A percentile compares a stretch with the other conserved stretches of the same genome.
phyloP scores from a whole-genome alignment of 495 filamentous ascomycete species.

The Chlorociboria aeruginascens region DNA sequence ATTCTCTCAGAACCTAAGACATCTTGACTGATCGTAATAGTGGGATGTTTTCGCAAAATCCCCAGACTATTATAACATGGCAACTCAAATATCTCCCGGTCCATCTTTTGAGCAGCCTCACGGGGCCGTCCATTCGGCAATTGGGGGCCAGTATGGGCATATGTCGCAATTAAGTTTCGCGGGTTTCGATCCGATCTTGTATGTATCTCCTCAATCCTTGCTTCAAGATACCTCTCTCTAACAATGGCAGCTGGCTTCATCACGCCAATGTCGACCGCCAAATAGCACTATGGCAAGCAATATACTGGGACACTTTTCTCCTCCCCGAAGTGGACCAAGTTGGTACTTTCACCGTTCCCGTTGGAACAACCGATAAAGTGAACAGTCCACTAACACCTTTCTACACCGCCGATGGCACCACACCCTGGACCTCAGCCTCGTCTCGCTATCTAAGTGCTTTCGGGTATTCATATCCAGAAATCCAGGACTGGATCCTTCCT shows the following conservation, averaged over 20 bases:
- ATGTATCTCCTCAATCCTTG: slow-evolving; percentile 20
- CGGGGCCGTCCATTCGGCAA: slow-evolving; percentile 28
- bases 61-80: slow-evolving; percentile 8
- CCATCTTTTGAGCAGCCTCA: slow-evolving; percentile 30
- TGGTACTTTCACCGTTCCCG: slow-evolving; percentile 36
- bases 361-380: slow-evolving; percentile 9
- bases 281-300: slow-evolving; percentile 28
- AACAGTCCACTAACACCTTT: slow-evolving; percentile 21
- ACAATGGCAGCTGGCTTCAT: slow-evolving; percentile 14
- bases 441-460: slow-evolving; percentile 13
- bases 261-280: slow-evolving; percentile 31
- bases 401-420: slow-evolving; percentile 8
- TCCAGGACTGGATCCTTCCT: slow-evolving; percentile 14
- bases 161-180: slow-evolving; percentile 29
- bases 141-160: slow-evolving; percentile 28
- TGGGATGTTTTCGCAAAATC: slow-evolving; percentile 6
- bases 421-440: slow-evolving; percentile 12
- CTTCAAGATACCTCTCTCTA: background rate
- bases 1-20: no score
- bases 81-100: slow-evolving; percentile 3
- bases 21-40: background rate
- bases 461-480: slow-evolving; percentile 23
- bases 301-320: slow-evolving; percentile 24
- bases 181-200: slow-evolving; percentile 35
- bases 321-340: slow-evolving; percentile 24